Evolutionary conservation across 495 filamentous ascomycete species (phyloP), one percentile per base, ranked within the genome.

Genomic region (Tuber calosporum): DNA sequence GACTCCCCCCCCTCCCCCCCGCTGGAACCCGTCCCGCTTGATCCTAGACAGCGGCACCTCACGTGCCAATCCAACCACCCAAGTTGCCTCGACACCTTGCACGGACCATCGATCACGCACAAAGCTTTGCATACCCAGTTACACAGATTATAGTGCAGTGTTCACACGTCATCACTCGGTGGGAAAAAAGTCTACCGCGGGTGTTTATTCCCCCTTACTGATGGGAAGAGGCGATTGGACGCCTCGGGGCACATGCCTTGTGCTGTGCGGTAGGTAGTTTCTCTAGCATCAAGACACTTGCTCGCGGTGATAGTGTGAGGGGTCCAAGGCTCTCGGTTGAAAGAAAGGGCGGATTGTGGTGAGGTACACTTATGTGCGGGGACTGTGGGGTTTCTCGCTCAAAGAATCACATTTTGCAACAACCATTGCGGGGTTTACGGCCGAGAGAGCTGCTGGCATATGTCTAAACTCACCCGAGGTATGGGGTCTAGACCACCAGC

Each of bases 111-210:
- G n/a, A 13, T 11, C n/a, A 9, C 48, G n/a, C 48, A 58, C 48
- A 15, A 58, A 26, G 6, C 19, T 13, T 11, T 58, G 48, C 48
- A 58, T 30, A 53, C 6, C 45, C 13, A 13, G 22, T 53, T 13
- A 9, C 22, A 26, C 2, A 9, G 45, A 11, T 26, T 0, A 5
- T 8, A 26, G 0, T 0, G 8, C 1, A 9, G 19, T 2, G 22
- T 58, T 58, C 48, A 58, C 30, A 30, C 4, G 4, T 0, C 4
- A 58, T 58, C 48, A 58, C 48, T 58, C 48, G 48, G 48, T 15
- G n/a, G 5, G n/a, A 13, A 15, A 30, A 30, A 0, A 0, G 6
- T 26, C 0, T 5, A 13, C 0, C 3, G 1, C 15, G n/a, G 3
- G 48, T 58, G 48, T 58, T 15, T 0, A 58, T 58, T 30, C 30